Conservation (phyloP, 1,284 basidiomycete genomes). For the Puccinia triticina region DNA sequence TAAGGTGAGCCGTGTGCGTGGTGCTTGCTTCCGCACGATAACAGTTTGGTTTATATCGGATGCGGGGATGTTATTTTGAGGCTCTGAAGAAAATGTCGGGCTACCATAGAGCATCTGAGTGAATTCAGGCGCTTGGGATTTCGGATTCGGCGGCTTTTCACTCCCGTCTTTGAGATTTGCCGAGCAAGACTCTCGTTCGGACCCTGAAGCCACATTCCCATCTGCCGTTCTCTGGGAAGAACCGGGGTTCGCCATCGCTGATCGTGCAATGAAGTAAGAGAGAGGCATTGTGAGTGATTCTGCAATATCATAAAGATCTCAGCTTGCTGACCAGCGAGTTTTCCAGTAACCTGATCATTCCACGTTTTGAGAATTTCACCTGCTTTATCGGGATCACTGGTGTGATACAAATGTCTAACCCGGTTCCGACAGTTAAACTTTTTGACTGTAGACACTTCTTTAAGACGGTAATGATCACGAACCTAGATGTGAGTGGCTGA, state of each 20-base stretch:
- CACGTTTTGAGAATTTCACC: slow-evolving; percentile 84
- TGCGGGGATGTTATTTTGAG: slow-evolving; percentile 65
- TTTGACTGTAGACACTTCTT: not conserved
- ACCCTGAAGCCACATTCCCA: slow-evolving; percentile 2
- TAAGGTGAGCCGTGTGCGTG: slow-evolving; percentile 71
- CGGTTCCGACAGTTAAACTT: not conserved
- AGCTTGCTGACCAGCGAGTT: slow-evolving; percentile 73
- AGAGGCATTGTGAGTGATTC: not conserved
- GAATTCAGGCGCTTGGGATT: not conserved
- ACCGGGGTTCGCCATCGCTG: not conserved
- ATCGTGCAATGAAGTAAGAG: not conserved
- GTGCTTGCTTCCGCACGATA: slow-evolving; percentile 69
- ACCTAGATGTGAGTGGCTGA: slow-evolving; percentile 41
- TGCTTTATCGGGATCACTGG: slow-evolving; percentile 87
- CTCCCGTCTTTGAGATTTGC: not conserved
- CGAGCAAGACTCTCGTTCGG: not conserved
- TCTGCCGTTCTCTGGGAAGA: not conserved
- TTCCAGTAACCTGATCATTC: slow-evolving; percentile 87
- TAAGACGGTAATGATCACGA: slow-evolving; percentile 14
- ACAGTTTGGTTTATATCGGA: slow-evolving; percentile 80
- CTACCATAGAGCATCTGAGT: not conserved
- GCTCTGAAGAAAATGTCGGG: not conserved
- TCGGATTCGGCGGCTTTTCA: not conserved
- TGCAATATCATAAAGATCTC: not conserved
- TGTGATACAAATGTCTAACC: slow-evolving; percentile 83